phyloP scores from a whole-genome alignment of 1,139 yeast species.

The Lodderomyces theae region DNA sequence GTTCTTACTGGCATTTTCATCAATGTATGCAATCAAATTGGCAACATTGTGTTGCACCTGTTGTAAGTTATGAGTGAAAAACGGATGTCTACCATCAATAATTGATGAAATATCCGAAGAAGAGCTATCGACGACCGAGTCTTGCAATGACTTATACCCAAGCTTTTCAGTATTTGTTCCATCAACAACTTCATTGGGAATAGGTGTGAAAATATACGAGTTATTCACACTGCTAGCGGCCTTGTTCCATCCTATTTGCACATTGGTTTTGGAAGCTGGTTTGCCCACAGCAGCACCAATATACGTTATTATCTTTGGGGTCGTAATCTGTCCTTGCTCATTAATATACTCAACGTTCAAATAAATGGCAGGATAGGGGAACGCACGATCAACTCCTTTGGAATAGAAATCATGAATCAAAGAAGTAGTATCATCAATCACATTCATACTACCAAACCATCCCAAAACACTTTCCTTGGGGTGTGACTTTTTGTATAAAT shows the following conservation, averaged over 20 bases:
- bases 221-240: conserved; percentile 26
- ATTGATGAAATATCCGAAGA: conserved; percentile 9
- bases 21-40: conserved; percentile 49
- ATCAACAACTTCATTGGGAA: conserved; percentile 65
- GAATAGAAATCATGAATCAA: conserved; percentile 82
- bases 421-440: conserved; percentile 73
- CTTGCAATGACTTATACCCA: conserved; percentile 41
- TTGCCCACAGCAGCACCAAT: conserved; percentile 75
- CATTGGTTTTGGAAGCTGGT: conserved; percentile 33
- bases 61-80: conserved; percentile 54
- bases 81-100: conserved; percentile 25
- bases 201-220: conserved; percentile 75
- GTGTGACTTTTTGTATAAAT: conserved; percentile 73
- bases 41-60: conserved; percentile 55
- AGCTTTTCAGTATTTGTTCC: conserved; percentile 58
- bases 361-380: conserved; percentile 77
- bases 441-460: conserved; percentile 74
- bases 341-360: conserved; percentile 54
- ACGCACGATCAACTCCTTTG: conserved; percentile 65
- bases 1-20: conserved; percentile 17
- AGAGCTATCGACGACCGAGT: neutral
- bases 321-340: conserved; percentile 35
- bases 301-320: conserved; percentile 59
- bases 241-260: conserved; percentile 51
- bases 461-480: conserved; percentile 82